Percentiles rank a stretch among this genome's conserved stretches.
Evolutionary conservation across 2,329 filamentous ascomycete genomes (phyloP).

Genomic region (Chaetomiaceae sp.): DNA sequence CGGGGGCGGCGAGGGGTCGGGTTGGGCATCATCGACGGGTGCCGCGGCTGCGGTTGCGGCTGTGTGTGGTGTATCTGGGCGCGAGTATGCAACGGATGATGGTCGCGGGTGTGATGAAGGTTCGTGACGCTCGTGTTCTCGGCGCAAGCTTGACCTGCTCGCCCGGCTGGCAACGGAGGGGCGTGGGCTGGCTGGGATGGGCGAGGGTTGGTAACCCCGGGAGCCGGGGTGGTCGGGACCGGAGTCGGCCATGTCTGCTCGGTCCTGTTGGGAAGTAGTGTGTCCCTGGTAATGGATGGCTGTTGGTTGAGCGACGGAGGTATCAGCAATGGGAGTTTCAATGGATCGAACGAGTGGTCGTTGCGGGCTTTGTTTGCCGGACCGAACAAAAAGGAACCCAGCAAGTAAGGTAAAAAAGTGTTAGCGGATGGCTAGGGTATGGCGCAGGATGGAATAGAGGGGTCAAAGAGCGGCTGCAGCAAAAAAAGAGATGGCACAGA

Average conservation of each 20-base stretch:
- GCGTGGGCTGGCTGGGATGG: slow-evolving; percentile 24
- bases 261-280: background rate
- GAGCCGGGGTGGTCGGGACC: slow-evolving; percentile 25
- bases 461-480: no score
- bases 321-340: background rate
- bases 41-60: background rate
- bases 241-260: slow-evolving; percentile 25
- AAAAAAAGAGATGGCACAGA: no score
- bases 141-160: slow-evolving; percentile 25
- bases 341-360: background rate
- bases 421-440: no score
- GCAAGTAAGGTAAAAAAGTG: no score
- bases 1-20: slow-evolving; percentile 17
- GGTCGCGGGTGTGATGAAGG: slow-evolving; percentile 13
- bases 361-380: background rate
- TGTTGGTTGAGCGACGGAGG: background rate
- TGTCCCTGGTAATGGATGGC: background rate
- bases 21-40: slow-evolving; percentile 5
- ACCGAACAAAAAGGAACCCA: no score
- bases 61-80: slow-evolving; percentile 15
- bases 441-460: no score
- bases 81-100: slow-evolving; percentile 17
- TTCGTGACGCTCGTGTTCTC: slow-evolving; percentile 22
- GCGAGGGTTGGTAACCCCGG: slow-evolving; percentile 13
- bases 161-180: slow-evolving; percentile 25